A percentile compares a stretch with the other conserved stretches of the same genome.
Conservation (phyloP, 2,329 filamentous ascomycete species). For the Claviceps sp. region DNA sequence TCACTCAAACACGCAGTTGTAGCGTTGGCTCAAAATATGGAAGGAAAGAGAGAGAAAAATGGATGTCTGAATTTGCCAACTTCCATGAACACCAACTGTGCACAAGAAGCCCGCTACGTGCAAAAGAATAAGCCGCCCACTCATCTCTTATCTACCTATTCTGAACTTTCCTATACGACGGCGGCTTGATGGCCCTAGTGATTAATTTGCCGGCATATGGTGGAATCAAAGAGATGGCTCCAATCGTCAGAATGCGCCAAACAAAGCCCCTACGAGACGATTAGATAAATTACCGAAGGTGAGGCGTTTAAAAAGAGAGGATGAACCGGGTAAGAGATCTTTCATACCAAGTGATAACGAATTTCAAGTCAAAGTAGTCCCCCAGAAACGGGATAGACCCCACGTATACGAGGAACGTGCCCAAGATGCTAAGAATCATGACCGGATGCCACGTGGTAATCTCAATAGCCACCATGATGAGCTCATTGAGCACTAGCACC, state of each 20-base stretch:
- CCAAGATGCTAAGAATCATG: slow-evolving; percentile 76
- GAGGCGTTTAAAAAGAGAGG: background rate
- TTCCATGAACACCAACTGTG: background rate
- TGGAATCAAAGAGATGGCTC: slow-evolving; percentile 67
- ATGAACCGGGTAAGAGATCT: background rate
- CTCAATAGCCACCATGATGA: slow-evolving; percentile 93
- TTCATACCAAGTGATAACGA: slow-evolving; percentile 55
- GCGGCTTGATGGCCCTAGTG: slow-evolving; percentile 72
- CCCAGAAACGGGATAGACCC: slow-evolving; percentile 76
- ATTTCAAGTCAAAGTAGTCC: slow-evolving; percentile 77
- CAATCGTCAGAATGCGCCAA: slow-evolving; percentile 76
- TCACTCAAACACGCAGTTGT: background rate
- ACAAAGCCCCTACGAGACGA: slow-evolving; percentile 54
- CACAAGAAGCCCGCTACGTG: background rate
- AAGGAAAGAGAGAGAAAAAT: background rate
- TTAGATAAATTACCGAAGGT: slow-evolving; percentile 8
- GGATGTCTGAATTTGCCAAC: background rate
- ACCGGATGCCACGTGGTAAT: slow-evolving; percentile 94
- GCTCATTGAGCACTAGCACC: slow-evolving; percentile 81
- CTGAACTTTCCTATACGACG: slow-evolving; percentile 88
- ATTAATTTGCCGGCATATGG: slow-evolving; percentile 82
- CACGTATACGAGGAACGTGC: slow-evolving; percentile 69
- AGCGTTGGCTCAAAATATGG: background rate
- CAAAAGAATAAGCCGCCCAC: slow-evolving; percentile 1
- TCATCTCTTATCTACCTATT: slow-evolving; percentile 33